phyloP scores from a whole-genome alignment of 1,139 yeast species.

The Diutina pseudorugosa region DNA sequence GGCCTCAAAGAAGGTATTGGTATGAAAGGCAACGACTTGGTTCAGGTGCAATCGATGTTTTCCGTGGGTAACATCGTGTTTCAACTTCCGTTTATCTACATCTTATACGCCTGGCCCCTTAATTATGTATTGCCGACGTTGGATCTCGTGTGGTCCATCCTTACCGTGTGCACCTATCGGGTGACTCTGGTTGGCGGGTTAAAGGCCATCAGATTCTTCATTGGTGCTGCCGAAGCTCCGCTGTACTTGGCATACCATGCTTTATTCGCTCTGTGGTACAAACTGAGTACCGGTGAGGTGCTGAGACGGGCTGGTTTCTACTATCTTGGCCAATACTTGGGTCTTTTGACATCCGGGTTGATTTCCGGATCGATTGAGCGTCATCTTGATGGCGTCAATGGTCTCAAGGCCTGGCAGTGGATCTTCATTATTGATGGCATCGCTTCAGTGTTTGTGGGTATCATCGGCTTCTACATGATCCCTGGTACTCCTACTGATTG shows the following conservation, averaged over 20 bases:
- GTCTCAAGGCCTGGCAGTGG: slow-evolving; percentile 63
- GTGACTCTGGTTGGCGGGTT: slow-evolving; percentile 35
- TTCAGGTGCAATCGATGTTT: slow-evolving; percentile 46
- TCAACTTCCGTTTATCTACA: slow-evolving; percentile 38
- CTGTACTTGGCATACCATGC: slow-evolving; percentile 49
- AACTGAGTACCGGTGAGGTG: slow-evolving; percentile 11
- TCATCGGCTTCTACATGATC: slow-evolving; percentile 46
- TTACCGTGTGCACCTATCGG: slow-evolving; percentile 43
- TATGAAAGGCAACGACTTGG: slow-evolving; percentile 57
- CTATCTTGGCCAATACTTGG: slow-evolving; percentile 49
- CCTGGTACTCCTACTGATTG: slow-evolving; percentile 64
- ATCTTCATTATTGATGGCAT: slow-evolving; percentile 57
- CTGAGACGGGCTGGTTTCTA: slow-evolving; percentile 50
- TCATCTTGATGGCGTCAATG: slow-evolving; percentile 31
- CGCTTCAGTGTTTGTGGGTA: slow-evolving; percentile 46
- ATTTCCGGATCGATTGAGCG: slow-evolving; percentile 49
- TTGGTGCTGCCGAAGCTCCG: slow-evolving; percentile 54
- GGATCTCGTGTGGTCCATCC: slow-evolving; percentile 56
- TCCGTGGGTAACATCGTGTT: slow-evolving; percentile 46
- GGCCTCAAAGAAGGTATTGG: slow-evolving; percentile 47
- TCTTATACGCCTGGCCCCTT: slow-evolving; percentile 37
- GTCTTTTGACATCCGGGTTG: slow-evolving; percentile 51
- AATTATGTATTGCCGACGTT: slow-evolving; percentile 43
- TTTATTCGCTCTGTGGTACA: slow-evolving; percentile 34
- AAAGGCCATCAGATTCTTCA: slow-evolving; percentile 45